A percentile compares a stretch with the other conserved stretches of the same genome.
These are phyloP conservation scores for Coleophoma crateriformis DNA, from an alignment of 2,329 filamentous ascomycete genomes.

Conservation along the genomic window DNA sequence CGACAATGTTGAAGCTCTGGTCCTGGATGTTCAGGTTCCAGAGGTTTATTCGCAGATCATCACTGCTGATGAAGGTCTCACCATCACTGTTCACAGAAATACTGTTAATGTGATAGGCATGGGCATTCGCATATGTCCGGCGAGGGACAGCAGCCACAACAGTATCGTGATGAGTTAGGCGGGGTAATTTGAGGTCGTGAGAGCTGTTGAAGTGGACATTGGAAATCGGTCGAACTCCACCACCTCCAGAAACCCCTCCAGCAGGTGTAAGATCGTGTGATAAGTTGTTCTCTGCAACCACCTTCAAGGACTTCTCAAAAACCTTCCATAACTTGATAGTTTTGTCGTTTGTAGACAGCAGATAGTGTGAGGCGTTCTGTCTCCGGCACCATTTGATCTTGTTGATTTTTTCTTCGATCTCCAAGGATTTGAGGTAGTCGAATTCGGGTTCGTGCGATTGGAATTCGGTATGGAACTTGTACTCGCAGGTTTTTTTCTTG, in stretches of 20 bases:
- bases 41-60: constrained; percentile 94
- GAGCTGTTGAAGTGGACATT: constrained; percentile 73
- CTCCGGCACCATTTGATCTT: constrained; percentile 99
- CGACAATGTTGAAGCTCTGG: constrained; percentile 99
- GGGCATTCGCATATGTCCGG: constrained; percentile 94
- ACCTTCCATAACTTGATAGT: constrained; percentile 99
- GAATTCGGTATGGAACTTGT: constrained; percentile 99
- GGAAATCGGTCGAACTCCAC: constrained; percentile 66
- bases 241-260: constrained; percentile 61
- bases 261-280: constrained; percentile 87
- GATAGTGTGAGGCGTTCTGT: constrained; percentile 97
- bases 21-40: constrained; percentile 99
- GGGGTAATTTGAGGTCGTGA: constrained; percentile 83
- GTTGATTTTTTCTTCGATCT: constrained; percentile 99
- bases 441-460: constrained; percentile 99
- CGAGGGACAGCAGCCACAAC: constrained; percentile 95
- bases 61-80: constrained; percentile 98
- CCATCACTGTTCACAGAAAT: constrained; percentile 99
- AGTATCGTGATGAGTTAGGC: constrained; percentile 96
- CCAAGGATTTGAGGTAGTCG: constrained; percentile 97
- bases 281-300: constrained; percentile 97
- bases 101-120: constrained; percentile 99
- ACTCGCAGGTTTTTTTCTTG: constrained; percentile 99
- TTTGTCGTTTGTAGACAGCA: constrained; percentile 98
- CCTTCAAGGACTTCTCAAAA: constrained; percentile 98